Conservation (phyloP, 768 basidiomycete genomes). For the Solioccasus polychromus region DNA sequence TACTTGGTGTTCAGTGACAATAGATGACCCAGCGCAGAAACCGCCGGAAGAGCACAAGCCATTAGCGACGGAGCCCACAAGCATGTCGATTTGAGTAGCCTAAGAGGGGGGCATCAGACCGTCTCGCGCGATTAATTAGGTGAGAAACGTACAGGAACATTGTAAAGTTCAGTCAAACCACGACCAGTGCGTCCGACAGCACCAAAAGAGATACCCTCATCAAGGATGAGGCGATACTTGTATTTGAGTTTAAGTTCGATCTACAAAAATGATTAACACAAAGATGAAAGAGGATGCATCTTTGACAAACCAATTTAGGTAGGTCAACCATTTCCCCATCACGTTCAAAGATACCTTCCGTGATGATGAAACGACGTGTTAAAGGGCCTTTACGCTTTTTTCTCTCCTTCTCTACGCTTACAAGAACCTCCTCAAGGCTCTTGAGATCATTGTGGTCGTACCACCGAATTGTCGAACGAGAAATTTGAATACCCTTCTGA, state of each 20-base stretch:
- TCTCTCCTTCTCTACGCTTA: conserved; percentile 82
- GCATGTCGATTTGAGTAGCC: conserved; percentile 90
- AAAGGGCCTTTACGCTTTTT: conserved; percentile 78
- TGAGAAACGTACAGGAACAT: conserved; percentile 68
- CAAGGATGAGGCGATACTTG: conserved; percentile 93
- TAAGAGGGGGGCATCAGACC: conserved; percentile 25
- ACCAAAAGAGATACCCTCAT: conserved; percentile 94
- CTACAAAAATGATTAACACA: conserved; percentile 38
- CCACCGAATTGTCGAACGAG: conserved; percentile 89
- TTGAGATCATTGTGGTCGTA: conserved; percentile 95
- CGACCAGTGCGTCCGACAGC: conserved; percentile 90
- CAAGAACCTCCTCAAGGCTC: conserved; percentile 84
- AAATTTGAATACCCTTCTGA: conserved; percentile 94
- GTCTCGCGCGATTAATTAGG: background rate
- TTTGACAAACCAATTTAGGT: conserved; percentile 75
- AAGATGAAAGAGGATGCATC: background rate
- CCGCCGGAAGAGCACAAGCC: conserved; percentile 84
- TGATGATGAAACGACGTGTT: conserved; percentile 91
- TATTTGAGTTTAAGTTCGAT: conserved; percentile 93
- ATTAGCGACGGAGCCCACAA: conserved; percentile 87
- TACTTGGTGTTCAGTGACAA: conserved; percentile 88
- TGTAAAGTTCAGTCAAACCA: conserved; percentile 92
- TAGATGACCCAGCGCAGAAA: conserved; percentile 87
- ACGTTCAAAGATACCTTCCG: conserved; percentile 95
- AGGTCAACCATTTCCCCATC: conserved; percentile 92